These are phyloP conservation scores for Talaromyces atroroseus DNA, from an alignment of 2,329 filamentous ascomycete species.

Conservation along the genomic window DNA sequence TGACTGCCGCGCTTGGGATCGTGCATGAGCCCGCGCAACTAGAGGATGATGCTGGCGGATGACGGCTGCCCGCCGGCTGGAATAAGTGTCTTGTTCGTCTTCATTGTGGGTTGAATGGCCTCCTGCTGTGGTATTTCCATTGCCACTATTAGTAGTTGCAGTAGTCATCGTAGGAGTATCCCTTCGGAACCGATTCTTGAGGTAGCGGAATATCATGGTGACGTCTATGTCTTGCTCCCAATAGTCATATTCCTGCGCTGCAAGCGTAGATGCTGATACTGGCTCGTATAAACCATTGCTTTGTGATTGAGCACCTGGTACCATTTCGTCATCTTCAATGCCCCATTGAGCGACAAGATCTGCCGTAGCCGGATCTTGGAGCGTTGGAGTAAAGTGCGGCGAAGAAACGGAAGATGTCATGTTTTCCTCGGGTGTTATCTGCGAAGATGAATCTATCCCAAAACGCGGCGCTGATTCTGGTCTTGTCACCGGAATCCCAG, in stretches of 20 bases:
- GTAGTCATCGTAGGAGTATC: constrained; percentile 25
- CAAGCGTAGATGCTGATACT: constrained; percentile 20
- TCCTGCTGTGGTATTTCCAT: constrained; percentile 34
- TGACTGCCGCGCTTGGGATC: constrained; percentile 43
- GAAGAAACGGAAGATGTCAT: constrained; percentile 47
- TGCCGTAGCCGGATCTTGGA: constrained; percentile 28
- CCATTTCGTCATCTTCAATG: constrained; percentile 56
- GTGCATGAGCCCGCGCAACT: constrained; percentile 53
- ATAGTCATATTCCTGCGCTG: constrained; percentile 60
- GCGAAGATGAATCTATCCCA: constrained; percentile 14
- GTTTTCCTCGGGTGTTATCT: constrained; percentile 16
- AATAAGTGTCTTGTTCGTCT: constrained; percentile 48
- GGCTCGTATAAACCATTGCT: constrained; percentile 26
- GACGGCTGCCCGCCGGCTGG: constrained; percentile 70
- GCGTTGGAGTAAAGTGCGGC: constrained; percentile 16
- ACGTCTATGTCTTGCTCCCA: constrained; percentile 93
- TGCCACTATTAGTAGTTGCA: constrained; percentile 33
- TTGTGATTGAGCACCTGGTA: constrained; percentile 45
- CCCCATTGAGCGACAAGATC: constrained; percentile 59
- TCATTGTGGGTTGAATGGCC: constrained; percentile 21
- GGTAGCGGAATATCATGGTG: constrained; percentile 83
- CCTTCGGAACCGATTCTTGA: constrained; percentile 66
- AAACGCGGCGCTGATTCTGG: constrained; percentile 13
- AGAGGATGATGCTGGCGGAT: constrained; percentile 87
- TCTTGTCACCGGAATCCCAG: constrained; percentile 58